Evolutionary conservation across 2,329 filamentous ascomycete species (phyloP), one percentile per base, ranked within the genome.

Genomic region (Parascedosporium putredinis): DNA sequence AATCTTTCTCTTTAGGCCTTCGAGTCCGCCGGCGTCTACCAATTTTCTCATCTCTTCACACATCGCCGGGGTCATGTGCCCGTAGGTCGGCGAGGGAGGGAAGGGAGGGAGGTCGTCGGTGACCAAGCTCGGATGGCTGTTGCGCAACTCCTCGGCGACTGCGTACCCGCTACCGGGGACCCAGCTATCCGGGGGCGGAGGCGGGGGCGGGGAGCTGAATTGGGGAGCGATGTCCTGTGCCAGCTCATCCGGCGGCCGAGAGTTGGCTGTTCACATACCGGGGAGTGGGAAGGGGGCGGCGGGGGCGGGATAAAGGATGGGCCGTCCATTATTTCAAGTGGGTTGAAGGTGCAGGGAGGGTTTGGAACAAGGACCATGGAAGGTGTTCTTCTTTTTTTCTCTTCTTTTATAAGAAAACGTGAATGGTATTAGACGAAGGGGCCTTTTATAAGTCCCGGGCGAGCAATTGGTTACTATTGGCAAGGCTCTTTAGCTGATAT

Each of bases 1-100:
- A 42, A 59, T 55, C 12, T 58, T 55, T 45, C 53, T 56, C n/a
- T 53, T 52, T 45, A 59, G 24, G 22, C 58, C 56, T 10, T 50
- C 51, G 29, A 57, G 20, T 33, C 56, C 49, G 18, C 56, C 50
- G 3, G 55, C 52, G 1, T 42, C 10, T 2, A 42, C 4, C 16
- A 42, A 42, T 42, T 23, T 42, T 4, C 20, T 16, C 20, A 42
- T 10, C 20, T 23, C 38, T 5, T 42, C 38, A 5, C 16, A 23
- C 38, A 42, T 42, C 10, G 4, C 38, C 7, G 38, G 38, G 10
- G 38, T 23, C 12, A 42, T 2, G 5, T 18, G 20, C 5, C 10
- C 9, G 20, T 42, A 42, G 38, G 5, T 42, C 12, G 27, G 27
- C 27, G 6, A n/a, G n/a, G n/a, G 27, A 31, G 27, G 27, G 20